Base-by-base conservation (phyloP, 805 yeast genomes). In the Nematodospora valgi region DNA sequence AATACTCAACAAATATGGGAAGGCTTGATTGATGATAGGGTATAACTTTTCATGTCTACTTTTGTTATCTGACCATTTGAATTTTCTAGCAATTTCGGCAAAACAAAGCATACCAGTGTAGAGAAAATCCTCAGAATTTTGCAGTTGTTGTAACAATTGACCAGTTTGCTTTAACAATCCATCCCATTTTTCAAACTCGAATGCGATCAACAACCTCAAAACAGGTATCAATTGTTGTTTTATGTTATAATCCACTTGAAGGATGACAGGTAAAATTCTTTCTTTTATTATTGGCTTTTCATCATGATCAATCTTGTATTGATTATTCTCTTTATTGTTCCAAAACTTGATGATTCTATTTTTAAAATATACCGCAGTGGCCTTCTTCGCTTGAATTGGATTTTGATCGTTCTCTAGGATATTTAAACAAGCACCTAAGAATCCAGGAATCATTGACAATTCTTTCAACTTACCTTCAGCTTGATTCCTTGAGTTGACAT, bases 311-410 rank as follows among this genome's bases (percentile, higher is more conserved):
- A 86, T 77, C 19, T 25, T 34, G 42, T 32, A 18, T 34, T 35
- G 19, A 37, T 56, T 44, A 30, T 43, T 51, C 16, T 59, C 57
- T 23, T 49, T 47, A 6, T 21, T 19, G 16, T 29, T 25, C 97
- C 97, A 89, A 34, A 74, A 69, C 23, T 75, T 69, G 11, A 69
- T 63, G 15, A 87, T 70, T 38, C 79, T 70, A 57, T 91, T 89
- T 56, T 91, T 91, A 57, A 87, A 76, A 57, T 78, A 86, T 4
- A 91, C 80, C 0, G 93, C 88, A 2, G 94, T 82, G 9, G 94
- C 85, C 32, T 77, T 64, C 46, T 80, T 74, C 32, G 83, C 69
- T 16, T 68, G 74, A 42, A 42, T 18, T 27, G 46, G 39, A 2
- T 46, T 38, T 4, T 24, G 27, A 11, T 31, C 21, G 26, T 35